Percentiles rank a stretch among this genome's conserved stretches.
Conservation (phyloP, 2,329 filamentous ascomycete genomes). For the Didymosphaeria variabile region DNA sequence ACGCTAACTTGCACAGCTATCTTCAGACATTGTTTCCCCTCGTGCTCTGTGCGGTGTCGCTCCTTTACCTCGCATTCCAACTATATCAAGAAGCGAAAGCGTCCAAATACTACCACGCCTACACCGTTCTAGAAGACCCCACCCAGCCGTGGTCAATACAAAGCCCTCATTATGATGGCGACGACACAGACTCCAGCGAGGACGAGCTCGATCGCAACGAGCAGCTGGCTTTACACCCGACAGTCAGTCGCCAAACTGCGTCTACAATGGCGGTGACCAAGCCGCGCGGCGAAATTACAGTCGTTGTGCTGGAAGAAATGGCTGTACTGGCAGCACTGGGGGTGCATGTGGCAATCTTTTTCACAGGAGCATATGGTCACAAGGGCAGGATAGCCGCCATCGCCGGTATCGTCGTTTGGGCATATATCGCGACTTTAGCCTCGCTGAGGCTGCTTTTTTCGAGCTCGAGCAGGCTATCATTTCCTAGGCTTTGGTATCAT, state of each 20-base stretch:
- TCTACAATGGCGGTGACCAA: slow-evolving; percentile 75
- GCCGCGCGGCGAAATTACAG: slow-evolving; percentile 75
- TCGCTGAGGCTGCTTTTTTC: slow-evolving; percentile 74
- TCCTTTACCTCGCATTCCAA: slow-evolving; percentile 71
- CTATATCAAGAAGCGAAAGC: slow-evolving; percentile 63
- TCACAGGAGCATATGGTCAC: slow-evolving; percentile 66
- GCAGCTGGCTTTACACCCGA: slow-evolving; percentile 64
- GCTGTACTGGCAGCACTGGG: slow-evolving; percentile 76
- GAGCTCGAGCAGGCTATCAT: slow-evolving; percentile 66
- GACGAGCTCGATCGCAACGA: slow-evolving; percentile 69
- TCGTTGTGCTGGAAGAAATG: slow-evolving; percentile 77
- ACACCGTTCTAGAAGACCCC: slow-evolving; percentile 63
- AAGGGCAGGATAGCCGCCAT: slow-evolving; percentile 69
- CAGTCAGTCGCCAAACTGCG: slow-evolving; percentile 59
- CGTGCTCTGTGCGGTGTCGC: slow-evolving; percentile 73
- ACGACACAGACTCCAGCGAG: slow-evolving; percentile 57
- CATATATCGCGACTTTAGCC: slow-evolving; percentile 79
- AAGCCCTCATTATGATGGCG: slow-evolving; percentile 42
- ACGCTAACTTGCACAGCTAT: slow-evolving; percentile 64
- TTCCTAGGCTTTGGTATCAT: slow-evolving; percentile 89
- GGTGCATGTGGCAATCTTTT: slow-evolving; percentile 72
- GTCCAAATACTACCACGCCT: slow-evolving; percentile 64
- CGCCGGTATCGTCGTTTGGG: slow-evolving; percentile 77
- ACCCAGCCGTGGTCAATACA: slow-evolving; percentile 50
- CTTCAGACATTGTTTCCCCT: slow-evolving; percentile 83